These are phyloP conservation scores for Cladophialophora yegresii DNA, from an alignment of 2,329 filamentous ascomycete genomes.

Conservation along the genomic window DNA sequence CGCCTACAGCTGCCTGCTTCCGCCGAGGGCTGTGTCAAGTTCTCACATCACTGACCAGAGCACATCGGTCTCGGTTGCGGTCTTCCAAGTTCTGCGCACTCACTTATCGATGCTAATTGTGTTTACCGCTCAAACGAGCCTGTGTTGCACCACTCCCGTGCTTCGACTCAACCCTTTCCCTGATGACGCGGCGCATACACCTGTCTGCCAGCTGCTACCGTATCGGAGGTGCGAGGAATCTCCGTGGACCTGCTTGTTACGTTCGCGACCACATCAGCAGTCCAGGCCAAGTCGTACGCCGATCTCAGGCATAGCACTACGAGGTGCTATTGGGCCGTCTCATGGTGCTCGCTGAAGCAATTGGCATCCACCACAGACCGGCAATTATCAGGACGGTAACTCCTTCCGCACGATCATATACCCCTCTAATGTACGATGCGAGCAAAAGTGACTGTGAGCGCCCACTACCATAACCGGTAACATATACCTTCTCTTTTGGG, in stretches of 20 bases:
- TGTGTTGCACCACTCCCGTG: not conserved
- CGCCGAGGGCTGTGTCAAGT: not conserved
- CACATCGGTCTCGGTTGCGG: not conserved
- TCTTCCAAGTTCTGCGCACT: not conserved
- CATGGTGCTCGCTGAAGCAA: not conserved
- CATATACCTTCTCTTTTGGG: constrained; percentile 11
- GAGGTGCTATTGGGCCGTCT: not conserved
- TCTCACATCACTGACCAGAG: not conserved
- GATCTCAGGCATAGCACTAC: not conserved
- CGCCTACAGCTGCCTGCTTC: not conserved
- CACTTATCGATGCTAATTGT: not conserved
- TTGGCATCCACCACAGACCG: not conserved
- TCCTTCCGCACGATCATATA: not conserved
- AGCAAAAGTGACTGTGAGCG: constrained; percentile 1
- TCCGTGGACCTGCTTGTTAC: not conserved
- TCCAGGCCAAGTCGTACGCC: not conserved
- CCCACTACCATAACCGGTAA: not conserved
- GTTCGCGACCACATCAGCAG: not conserved
- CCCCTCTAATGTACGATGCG: not conserved
- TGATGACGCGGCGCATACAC: not conserved
- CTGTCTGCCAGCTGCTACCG: not conserved
- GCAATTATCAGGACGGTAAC: not conserved
- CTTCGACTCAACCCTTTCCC: not conserved
- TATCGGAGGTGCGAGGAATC: not conserved
- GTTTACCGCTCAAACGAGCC: not conserved